Conservation (phyloP, 768 basidiomycete species). For the Rhizopogon roseolus region DNA sequence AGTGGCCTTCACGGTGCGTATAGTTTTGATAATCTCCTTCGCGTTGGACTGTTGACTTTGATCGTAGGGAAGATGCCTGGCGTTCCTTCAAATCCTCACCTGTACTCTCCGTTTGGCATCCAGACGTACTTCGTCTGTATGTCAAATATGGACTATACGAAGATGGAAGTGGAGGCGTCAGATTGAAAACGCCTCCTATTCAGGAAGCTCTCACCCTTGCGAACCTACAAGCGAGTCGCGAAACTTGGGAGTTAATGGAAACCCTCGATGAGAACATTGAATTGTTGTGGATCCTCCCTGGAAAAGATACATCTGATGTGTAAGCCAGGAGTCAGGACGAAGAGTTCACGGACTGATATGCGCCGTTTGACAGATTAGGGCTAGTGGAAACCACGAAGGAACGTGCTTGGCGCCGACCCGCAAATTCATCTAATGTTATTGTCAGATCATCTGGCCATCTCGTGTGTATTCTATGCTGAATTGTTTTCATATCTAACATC, state of each 20-base stretch:
- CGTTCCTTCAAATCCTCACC: constrained; percentile 42
- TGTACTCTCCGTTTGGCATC: constrained; percentile 73
- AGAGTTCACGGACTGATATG: not conserved
- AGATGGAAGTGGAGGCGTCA: constrained; percentile 32
- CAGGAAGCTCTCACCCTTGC: constrained; percentile 65
- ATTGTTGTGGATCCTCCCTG: constrained; percentile 25
- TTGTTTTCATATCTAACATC: not conserved
- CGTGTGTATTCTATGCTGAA: constrained; percentile 11
- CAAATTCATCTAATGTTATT: constrained; percentile 22
- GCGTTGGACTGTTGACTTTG: not conserved
- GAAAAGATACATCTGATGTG: constrained; percentile 4
- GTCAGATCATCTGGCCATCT: constrained; percentile 22
- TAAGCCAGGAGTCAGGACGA: not conserved
- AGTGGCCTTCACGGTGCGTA: constrained; percentile 58
- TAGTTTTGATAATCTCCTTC: not conserved
- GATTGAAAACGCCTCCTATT: constrained; percentile 60
- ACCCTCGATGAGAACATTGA: constrained; percentile 21
- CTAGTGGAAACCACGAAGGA: constrained; percentile 5
- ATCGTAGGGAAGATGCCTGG: constrained; percentile 54
- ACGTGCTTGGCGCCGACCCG: constrained; percentile 25
- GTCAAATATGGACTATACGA: constrained; percentile 50
- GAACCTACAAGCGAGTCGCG: constrained; percentile 27
- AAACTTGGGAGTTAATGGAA: constrained; percentile 24
- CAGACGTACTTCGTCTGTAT: constrained; percentile 55
- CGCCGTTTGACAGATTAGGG: constrained; percentile 6